Evolutionary conservation across 2,329 filamentous ascomycete species (phyloP).

Genomic region (Stromatinia cepivora): DNA sequence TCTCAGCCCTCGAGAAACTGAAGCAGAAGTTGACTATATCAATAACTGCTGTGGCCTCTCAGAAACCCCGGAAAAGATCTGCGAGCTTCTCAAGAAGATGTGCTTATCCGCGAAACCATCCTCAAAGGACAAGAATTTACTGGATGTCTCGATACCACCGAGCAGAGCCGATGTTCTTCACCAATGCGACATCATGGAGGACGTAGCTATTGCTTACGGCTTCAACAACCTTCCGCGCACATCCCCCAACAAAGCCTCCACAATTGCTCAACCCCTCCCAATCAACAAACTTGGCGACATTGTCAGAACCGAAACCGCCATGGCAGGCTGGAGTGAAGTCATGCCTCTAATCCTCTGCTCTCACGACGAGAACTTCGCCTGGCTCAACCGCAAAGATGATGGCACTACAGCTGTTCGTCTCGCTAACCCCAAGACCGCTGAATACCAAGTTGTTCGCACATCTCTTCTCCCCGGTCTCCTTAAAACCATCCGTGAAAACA

Average conservation of each 20-base stretch:
- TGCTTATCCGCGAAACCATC: constrained; percentile 80
- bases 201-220: constrained; percentile 92
- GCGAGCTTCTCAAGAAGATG: constrained; percentile 84
- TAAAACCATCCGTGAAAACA: constrained; percentile 94
- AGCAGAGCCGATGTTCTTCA: constrained; percentile 94
- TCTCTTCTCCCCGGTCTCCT: constrained; percentile 82
- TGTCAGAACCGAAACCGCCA: constrained; percentile 81
- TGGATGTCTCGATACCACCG: constrained; percentile 81
- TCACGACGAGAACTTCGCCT: constrained; percentile 96
- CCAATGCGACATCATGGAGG: constrained; percentile 98
- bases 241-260: constrained; percentile 82
- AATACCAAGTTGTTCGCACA: constrained; percentile 92
- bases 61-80: constrained; percentile 72
- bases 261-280: constrained; percentile 79
- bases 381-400: constrained; percentile 88
- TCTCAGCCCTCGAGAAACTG: constrained; percentile 71
- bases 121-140: constrained; percentile 63
- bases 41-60: constrained; percentile 87
- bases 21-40: constrained; percentile 89
- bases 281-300: constrained; percentile 97
- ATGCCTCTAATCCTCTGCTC: constrained; percentile 96
- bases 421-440: constrained; percentile 87
- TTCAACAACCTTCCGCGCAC: constrained; percentile 93
- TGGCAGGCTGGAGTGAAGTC: constrained; percentile 95
- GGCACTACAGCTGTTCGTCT: constrained; percentile 80